phyloP scores from a whole-genome alignment of 768 basidiomycete genomes.

The Mycena floridula region DNA sequence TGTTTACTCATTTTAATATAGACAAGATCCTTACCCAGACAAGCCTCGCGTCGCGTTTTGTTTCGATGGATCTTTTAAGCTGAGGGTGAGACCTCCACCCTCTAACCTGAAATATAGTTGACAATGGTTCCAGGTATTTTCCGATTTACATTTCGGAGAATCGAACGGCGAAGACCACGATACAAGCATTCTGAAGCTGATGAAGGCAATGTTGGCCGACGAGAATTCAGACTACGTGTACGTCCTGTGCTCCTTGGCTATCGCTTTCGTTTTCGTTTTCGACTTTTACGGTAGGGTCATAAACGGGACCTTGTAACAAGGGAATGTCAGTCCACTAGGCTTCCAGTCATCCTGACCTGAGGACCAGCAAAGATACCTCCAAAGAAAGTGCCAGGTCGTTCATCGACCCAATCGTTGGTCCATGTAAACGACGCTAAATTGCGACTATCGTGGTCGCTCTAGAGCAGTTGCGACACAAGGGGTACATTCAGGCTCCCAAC shows the following conservation, averaged over 20 bases:
- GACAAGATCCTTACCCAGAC: constrained; percentile 38
- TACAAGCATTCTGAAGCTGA: constrained; percentile 50
- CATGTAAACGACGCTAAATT: constrained; percentile 49
- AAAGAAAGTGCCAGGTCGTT: constrained; percentile 59
- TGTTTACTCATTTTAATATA: too few relatives aligned
- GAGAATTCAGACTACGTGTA: constrained; percentile 71
- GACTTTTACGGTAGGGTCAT: constrained; percentile 43
- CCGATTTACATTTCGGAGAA: constrained; percentile 73
- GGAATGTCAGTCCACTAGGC: constrained; percentile 52
- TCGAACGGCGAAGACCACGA: constrained; percentile 64
- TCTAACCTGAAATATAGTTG: too few relatives aligned
- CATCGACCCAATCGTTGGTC: constrained; percentile 58
- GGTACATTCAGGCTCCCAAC: neutral
- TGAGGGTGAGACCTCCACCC: too few relatives aligned
- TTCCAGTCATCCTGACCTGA: too few relatives aligned
- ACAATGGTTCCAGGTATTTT: too few relatives aligned
- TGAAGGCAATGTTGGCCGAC: constrained; percentile 45
- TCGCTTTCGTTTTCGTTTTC: neutral
- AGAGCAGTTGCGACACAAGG: constrained; percentile 39
- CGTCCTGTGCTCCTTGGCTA: constrained; percentile 14
- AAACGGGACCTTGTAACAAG: constrained; percentile 71
- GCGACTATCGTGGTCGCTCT: constrained; percentile 65
- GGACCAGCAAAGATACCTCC: constrained; percentile 58
- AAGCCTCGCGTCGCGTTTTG: constrained; percentile 52
- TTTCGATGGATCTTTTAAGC: constrained; percentile 57